phyloP scores from a whole-genome alignment of 148 eudicot species.

The Silene conica region DNA sequence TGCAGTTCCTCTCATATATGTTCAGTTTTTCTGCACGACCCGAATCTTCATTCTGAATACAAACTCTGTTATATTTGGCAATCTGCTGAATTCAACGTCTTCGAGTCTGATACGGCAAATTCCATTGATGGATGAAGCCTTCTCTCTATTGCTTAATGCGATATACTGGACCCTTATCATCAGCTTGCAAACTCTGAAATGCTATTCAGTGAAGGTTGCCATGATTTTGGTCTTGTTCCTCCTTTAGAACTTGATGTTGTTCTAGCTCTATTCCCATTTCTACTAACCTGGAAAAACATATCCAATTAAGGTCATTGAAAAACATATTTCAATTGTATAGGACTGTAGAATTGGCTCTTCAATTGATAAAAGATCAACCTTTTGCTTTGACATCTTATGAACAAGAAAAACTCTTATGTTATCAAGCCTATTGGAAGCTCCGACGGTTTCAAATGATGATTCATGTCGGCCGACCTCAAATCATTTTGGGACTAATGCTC shows the following conservation, averaged over 20 bases:
- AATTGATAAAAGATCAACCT: neutral
- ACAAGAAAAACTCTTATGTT: too few relatives aligned
- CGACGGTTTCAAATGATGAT: too few relatives aligned
- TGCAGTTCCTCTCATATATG: constrained; percentile 31
- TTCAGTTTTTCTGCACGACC: constrained; percentile 31
- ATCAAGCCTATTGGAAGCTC: too few relatives aligned
- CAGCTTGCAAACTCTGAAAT: constrained; percentile 80
- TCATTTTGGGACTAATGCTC: too few relatives aligned
- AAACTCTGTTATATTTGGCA: neutral
- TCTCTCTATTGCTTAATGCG: constrained; percentile 6
- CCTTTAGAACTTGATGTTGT: constrained; percentile 33
- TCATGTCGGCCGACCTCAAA: too few relatives aligned
- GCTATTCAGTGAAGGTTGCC: constrained; percentile 85
- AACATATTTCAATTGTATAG: neutral
- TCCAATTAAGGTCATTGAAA: neutral
- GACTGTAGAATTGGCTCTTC: neutral
- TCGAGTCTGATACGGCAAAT: neutral
- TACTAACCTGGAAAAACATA: constrained; percentile 45
- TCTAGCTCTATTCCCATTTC: constrained; percentile 49
- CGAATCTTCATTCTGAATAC: constrained; percentile 13
- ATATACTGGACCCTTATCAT: constrained; percentile 14
- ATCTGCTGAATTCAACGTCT: constrained; percentile 1
- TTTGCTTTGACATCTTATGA: neutral
- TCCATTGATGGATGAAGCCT: neutral
- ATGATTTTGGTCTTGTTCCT: constrained; percentile 52